Conservation (phyloP, 495 filamentous ascomycete genomes). For the Podospora anserina region DNA sequence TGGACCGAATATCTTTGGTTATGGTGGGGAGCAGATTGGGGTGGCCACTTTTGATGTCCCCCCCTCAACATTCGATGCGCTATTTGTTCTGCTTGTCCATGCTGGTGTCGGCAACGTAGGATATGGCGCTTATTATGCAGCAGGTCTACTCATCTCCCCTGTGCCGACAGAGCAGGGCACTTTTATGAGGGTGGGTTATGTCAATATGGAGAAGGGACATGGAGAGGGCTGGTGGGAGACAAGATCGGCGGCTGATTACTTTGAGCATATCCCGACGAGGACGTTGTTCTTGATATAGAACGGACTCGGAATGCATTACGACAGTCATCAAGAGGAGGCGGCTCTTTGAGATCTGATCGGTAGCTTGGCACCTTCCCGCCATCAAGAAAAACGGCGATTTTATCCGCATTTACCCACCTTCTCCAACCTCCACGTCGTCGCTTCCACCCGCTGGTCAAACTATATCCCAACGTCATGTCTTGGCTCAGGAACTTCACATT, state of each 20-base stretch:
- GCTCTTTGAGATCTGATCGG: not conserved
- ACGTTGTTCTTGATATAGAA: not conserved
- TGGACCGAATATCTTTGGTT: not conserved
- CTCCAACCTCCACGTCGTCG: conserved; percentile 6
- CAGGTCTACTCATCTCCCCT: not conserved
- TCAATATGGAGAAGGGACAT: not conserved
- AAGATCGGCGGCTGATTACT: not conserved
- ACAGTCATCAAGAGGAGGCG: no score
- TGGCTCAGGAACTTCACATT: not conserved
- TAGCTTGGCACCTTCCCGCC: not conserved
- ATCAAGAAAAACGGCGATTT: not conserved
- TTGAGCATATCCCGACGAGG: not conserved
- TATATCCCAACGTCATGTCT: not conserved
- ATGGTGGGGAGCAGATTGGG: not conserved
- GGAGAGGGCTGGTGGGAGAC: not conserved
- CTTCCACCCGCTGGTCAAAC: not conserved
- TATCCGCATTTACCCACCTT: conserved; percentile 19
- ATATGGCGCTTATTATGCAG: not conserved
- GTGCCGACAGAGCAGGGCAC: not conserved
- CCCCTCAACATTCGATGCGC: not conserved
- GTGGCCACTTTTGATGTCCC: not conserved
- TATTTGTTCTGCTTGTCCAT: not conserved
- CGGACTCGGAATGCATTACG: no score
- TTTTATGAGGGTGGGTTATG: not conserved
- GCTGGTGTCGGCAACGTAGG: not conserved